phyloP scores from a whole-genome alignment of 805 yeast species.

The Candida coquimbonensis region DNA sequence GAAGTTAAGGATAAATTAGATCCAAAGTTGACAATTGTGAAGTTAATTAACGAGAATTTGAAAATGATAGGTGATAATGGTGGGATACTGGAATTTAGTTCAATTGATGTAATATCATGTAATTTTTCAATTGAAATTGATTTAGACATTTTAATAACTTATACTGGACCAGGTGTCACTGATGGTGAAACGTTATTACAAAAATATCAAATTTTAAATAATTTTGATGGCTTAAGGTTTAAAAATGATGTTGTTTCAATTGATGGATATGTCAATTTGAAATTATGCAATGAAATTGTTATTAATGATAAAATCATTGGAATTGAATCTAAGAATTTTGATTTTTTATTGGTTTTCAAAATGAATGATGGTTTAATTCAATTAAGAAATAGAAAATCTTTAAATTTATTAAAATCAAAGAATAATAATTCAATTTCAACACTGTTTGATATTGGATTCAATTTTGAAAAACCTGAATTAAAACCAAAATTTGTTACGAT shows the following conservation, averaged over 20 bases:
- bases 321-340: conserved; percentile 31
- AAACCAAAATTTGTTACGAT: conserved; percentile 32
- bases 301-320: conserved; percentile 23
- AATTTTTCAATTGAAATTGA: conserved; percentile 33
- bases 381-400: conserved; percentile 33
- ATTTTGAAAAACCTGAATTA: conserved; percentile 31
- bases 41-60: conserved; percentile 23
- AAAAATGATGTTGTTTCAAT: conserved; percentile 13
- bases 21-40: conserved; percentile 34
- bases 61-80: conserved; percentile 22
- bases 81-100: conserved; percentile 23
- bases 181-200: conserved; percentile 16
- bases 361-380: conserved; percentile 40
- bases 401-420: conserved; percentile 16
- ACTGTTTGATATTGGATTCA: conserved; percentile 49
- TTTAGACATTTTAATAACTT: conserved; percentile 40
- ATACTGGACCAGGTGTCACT: conserved; percentile 21
- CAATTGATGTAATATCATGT: conserved; percentile 41
- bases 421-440: conserved; percentile 32
- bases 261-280: conserved; percentile 16
- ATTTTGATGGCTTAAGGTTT: conserved; percentile 17
- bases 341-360: conserved; percentile 32
- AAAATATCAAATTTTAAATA: conserved; percentile 19
- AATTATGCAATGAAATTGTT: conserved; percentile 16
- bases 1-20: conserved; percentile 31